These are phyloP conservation scores for Coemansia sp. DNA, from an alignment of 192 early-diverging fungal species.

Conservation along the genomic window DNA sequence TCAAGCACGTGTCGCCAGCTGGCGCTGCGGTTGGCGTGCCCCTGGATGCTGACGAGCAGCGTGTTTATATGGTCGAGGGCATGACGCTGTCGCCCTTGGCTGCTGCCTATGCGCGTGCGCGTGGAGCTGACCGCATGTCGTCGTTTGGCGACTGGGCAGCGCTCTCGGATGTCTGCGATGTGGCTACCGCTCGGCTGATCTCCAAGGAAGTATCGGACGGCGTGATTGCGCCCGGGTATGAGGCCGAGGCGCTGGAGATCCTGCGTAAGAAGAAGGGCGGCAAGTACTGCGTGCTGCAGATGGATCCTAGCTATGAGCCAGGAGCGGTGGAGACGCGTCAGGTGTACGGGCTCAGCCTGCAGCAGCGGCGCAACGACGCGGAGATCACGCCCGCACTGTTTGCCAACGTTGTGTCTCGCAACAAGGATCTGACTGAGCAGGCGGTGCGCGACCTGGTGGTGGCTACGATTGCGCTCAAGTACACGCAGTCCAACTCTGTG, in stretches of 20 bases:
- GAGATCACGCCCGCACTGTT: slow-evolving; percentile 78
- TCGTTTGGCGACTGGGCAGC: slow-evolving; percentile 99
- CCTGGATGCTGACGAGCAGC: slow-evolving; percentile 77
- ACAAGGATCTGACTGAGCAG: slow-evolving; percentile 67
- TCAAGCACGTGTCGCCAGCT: slow-evolving; percentile 99
- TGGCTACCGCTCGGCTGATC: slow-evolving; percentile 93
- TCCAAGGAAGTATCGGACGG: slow-evolving; percentile 97
- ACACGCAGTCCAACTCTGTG: slow-evolving; percentile 99
- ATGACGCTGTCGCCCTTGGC: slow-evolving; percentile 85
- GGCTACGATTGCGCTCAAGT: slow-evolving; percentile 98
- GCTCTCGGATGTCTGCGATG: slow-evolving; percentile 85
- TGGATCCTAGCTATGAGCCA: slow-evolving; percentile 92
- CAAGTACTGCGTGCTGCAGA: slow-evolving; percentile 95
- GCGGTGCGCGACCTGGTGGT: slow-evolving; percentile 89
- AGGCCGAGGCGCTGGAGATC: slow-evolving; percentile 86
- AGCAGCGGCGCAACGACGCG: slow-evolving; percentile 93
- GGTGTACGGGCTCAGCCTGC: slow-evolving; percentile 91
- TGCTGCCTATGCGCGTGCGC: slow-evolving; percentile 94
- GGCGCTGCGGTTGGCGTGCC: slow-evolving; percentile 93
- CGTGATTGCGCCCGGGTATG: slow-evolving; percentile 93
- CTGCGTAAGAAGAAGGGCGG: slow-evolving; percentile 96
- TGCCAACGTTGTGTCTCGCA: slow-evolving; percentile 85
- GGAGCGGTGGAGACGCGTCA: slow-evolving; percentile 84
- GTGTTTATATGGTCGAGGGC: slow-evolving; percentile 95
- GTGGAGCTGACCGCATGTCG: slow-evolving; percentile 99